A percentile compares a stretch with the other conserved stretches of the same genome.
These are phyloP conservation scores for Chlamydomonas sphaeroides DNA, from an alignment of 139 green algal genomes.

Conservation along the genomic window DNA sequence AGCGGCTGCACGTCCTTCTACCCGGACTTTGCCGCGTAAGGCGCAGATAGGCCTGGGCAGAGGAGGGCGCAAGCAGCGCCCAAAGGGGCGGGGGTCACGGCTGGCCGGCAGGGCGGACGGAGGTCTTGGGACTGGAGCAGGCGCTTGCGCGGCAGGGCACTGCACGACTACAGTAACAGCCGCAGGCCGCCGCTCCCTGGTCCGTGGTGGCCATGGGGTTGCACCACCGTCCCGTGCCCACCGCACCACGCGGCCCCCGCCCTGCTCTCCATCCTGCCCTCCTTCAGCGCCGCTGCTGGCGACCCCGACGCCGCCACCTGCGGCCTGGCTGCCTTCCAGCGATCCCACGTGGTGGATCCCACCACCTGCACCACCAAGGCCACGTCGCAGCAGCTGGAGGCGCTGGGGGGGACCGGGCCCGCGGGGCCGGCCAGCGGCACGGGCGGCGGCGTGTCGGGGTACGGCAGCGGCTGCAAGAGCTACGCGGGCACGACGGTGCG, in stretches of 20 bases:
- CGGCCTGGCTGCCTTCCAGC: conserved; percentile 6
- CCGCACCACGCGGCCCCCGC: no score
- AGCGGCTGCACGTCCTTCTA: conserved; percentile 37
- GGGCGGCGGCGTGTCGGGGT: not conserved
- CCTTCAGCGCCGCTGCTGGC: conserved; percentile 7
- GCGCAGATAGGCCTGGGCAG: no score
- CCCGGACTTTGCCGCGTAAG: conserved; percentile 39
- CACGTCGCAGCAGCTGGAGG: not conserved
- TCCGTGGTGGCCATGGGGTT: no score
- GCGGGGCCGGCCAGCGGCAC: not conserved
- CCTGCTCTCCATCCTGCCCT: no score
- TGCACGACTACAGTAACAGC: no score
- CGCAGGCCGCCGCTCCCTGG: no score
- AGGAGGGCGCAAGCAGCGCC: no score
- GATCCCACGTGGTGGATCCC: conserved; percentile 1
- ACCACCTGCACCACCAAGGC: not conserved
- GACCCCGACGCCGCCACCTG: not conserved
- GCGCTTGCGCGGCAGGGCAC: no score
- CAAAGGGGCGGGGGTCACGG: no score
- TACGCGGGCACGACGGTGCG: not conserved
- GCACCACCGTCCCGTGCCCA: no score
- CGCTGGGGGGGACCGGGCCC: not conserved
- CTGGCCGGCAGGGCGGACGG: no score
- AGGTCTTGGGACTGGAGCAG: no score
- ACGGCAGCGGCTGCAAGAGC: conserved; percentile 12